phyloP scores from a whole-genome alignment of 2,329 filamentous ascomycete genomes.

The Colletotrichum costaricense region DNA sequence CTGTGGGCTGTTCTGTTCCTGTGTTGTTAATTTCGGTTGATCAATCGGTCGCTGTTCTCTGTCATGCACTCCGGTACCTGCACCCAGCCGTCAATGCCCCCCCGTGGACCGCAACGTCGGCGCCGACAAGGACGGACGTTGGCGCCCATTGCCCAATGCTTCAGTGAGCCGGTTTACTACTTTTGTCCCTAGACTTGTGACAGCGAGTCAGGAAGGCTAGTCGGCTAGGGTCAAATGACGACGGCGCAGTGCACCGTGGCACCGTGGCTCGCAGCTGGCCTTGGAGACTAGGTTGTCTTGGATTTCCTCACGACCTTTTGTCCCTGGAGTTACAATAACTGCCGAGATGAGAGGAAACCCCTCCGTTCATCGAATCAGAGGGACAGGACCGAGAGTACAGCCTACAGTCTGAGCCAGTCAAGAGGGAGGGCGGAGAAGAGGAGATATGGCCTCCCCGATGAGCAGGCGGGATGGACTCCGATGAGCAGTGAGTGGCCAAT shows the following conservation, averaged over 20 bases:
- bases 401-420: background rate
- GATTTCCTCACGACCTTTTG: background rate
- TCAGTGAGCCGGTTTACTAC: background rate
- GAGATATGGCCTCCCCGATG: too few species aligned
- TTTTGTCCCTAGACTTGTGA: background rate
- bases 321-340: background rate
- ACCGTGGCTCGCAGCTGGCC: background rate
- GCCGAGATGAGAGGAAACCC: background rate
- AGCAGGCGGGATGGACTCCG: background rate
- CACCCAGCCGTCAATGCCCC: background rate
- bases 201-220: background rate
- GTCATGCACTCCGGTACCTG: background rate
- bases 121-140: background rate
- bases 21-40: background rate
- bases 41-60: background rate
- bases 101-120: background rate
- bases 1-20: background rate
- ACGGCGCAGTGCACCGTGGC: background rate
- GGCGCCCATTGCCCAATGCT: background rate
- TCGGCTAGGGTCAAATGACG: background rate
- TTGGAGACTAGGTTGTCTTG: background rate
- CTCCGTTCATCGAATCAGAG: background rate
- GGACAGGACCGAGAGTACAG: background rate
- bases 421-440: background rate
- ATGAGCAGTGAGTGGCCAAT: background rate